Evolutionary conservation across 495 filamentous ascomycete species (phyloP).

Genomic region (Neurospora intermedia): DNA sequence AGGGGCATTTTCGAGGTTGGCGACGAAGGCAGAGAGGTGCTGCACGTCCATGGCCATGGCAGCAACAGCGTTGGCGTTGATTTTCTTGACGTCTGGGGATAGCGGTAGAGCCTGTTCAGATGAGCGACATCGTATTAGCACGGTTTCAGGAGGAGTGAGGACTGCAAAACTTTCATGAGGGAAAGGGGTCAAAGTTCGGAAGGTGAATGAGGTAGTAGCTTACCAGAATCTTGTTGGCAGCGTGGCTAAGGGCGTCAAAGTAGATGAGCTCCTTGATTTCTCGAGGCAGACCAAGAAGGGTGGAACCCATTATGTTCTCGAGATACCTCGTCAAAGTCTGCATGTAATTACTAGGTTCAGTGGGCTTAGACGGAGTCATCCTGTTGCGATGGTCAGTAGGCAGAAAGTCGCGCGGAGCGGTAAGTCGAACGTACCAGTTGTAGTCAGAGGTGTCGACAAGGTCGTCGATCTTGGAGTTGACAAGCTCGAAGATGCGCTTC

Average conservation of each 20-base stretch:
- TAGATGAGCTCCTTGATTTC: constrained; percentile 97
- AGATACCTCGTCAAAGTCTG: constrained; percentile 83
- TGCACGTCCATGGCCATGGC: constrained; percentile 73
- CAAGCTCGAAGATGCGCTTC: constrained; percentile 95
- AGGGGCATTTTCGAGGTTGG: constrained; percentile 61
- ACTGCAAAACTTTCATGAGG: background rate
- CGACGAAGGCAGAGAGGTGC: constrained; percentile 76
- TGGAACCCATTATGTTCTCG: constrained; percentile 94
- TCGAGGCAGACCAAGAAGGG: constrained; percentile 76
- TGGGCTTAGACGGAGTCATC: constrained; percentile 52
- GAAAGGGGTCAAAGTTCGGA: background rate
- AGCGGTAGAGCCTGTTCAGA: constrained; percentile 60
- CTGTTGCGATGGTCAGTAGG: constrained; percentile 15
- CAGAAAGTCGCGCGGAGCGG: background rate
- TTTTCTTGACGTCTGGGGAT: constrained; percentile 64
- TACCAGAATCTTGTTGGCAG: constrained; percentile 76
- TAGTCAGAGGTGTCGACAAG: constrained; percentile 95
- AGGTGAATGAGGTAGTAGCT: constrained; percentile 4
- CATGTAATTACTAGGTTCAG: constrained; percentile 83
- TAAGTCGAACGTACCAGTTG: constrained; percentile 52
- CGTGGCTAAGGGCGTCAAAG: constrained; percentile 89
- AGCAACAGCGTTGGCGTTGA: constrained; percentile 75
- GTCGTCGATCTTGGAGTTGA: constrained; percentile 98
- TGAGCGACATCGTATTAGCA: background rate
- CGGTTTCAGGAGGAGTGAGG: background rate